phyloP scores from a whole-genome alignment of 306 rosid species.

The Prunus dulcis region DNA sequence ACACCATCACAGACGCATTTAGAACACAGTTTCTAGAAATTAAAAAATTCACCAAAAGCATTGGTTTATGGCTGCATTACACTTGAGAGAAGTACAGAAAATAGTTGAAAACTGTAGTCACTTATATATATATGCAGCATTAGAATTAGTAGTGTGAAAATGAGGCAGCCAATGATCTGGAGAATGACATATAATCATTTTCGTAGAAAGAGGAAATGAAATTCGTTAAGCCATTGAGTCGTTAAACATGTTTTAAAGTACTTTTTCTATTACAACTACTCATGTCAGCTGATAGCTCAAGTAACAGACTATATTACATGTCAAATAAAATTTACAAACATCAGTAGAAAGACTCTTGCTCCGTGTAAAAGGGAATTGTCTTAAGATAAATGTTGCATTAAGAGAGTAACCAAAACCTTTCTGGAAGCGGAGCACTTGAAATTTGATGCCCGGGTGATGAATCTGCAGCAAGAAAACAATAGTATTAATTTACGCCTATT shows the following conservation, averaged over 20 bases:
- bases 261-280: not conserved
- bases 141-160: not conserved
- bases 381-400: not conserved
- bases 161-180: not conserved
- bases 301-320: constrained; percentile 3
- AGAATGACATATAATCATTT: not conserved
- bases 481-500: not conserved
- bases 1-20: not conserved
- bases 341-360: not conserved
- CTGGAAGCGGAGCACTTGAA: constrained; percentile 77
- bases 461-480: constrained; percentile 37
- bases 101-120: not conserved
- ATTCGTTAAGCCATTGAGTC: not conserved
- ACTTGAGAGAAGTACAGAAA: not conserved
- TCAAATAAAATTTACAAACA: not conserved
- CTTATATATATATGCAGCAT: not conserved
- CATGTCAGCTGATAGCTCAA: not conserved
- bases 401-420: constrained; percentile 51
- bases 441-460: constrained; percentile 62
- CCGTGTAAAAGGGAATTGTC: not conserved
- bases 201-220: not conserved
- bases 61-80: not conserved
- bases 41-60: not conserved
- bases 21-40: not conserved
- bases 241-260: not conserved